Base-by-base conservation (phyloP, 2,329 filamentous ascomycete species). In the Curvularia eragrostidis region DNA sequence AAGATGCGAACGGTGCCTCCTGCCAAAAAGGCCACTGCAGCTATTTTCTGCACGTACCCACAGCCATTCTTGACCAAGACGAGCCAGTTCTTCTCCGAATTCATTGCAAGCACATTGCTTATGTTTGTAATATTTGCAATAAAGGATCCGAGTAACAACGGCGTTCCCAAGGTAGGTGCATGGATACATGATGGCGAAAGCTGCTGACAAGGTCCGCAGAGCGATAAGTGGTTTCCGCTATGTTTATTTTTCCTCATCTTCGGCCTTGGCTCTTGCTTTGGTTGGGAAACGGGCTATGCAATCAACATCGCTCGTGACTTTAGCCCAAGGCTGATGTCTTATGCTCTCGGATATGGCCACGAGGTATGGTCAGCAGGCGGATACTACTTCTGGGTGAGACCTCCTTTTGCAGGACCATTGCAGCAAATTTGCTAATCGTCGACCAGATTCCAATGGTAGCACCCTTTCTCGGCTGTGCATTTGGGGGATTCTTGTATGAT, bases 231-330 rank as follows among this genome's bases (percentile, higher is more conserved):
- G 71, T 77, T 77, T 42, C 75, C 88, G 0, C 76, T 91, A 1
- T 84, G 80, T 7, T 76, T 91, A 5, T 89, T 91, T 77, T 91
- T 91, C 75, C 79, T 91, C 47, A 87, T 91, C 61, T 91, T 91
- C 69, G 89, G 88, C 7, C 86, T 91, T 21, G 89, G 88, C 18
- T 86, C 87, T 30, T 89, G 87, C 70, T 91, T 90, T 67, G 89
- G 89, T 6, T 91, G 87, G 87, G 85, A 91, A 73, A 92, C 89
- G 1, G 89, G 89, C 36, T 92, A 90, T 75, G 89, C 89, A 1
- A 90, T 91, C 63, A 91, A 91, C 68, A 75, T 90, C 41, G 89
- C 88, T 34, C 83, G 89, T 74, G 89, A 92, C 63, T 89, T 91
- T 69, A 87, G 88, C 0, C 89, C 89, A 9, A 80, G 89, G 10